Evolutionary conservation across 2,329 filamentous ascomycete species (phyloP), one percentile per base, ranked within the genome.

Genomic region (Xylaria sp.): DNA sequence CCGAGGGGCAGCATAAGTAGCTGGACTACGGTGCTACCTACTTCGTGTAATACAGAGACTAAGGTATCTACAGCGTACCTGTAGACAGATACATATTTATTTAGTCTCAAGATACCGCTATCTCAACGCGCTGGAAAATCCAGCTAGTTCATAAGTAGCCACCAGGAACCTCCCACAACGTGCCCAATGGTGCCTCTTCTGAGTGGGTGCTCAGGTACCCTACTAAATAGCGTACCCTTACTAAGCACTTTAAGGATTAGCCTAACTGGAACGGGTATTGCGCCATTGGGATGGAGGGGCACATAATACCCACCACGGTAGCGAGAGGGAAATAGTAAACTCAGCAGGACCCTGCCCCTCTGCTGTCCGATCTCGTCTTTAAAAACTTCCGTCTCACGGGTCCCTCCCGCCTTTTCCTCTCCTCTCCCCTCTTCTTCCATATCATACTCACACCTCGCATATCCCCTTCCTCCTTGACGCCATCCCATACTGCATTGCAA

Each of bases 271-370:
- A 56, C 52, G 52, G 46, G 66, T 36, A 67, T 67, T 68, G 70
- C 69, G 65, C 67, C 71, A 73, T 73, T 69, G 58, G 55, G 46
- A 68, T 72, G 36, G 69, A 68, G 69, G 71, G 69, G 71, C 64
- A 72, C 64, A 62, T 68, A 61, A 70, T 58, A 51, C 36, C 28
- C 52, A 55, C 52, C 13, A n/a, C 52, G 3, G n/a, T 51, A 51
- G 20, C 46, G 23, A 25, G 33, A 36, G n/a, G 23, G 49, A 58
- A 48, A 28, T 28, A 28, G 28, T 28, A 28, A 9, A 36, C 33
- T 36, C 33, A 36, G 33, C 31, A 13, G 56, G 52, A 25, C 54
- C 59, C 69, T 52, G 43, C 66, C 56, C 63, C 66, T 65, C 69
- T 62, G 52, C 33, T 36, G 46, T 62, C 64, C 70, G 68, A 68